Evolutionary conservation across 2,329 filamentous ascomycete species (phyloP).

Genomic region (Phyllosticta paracitricarpa): DNA sequence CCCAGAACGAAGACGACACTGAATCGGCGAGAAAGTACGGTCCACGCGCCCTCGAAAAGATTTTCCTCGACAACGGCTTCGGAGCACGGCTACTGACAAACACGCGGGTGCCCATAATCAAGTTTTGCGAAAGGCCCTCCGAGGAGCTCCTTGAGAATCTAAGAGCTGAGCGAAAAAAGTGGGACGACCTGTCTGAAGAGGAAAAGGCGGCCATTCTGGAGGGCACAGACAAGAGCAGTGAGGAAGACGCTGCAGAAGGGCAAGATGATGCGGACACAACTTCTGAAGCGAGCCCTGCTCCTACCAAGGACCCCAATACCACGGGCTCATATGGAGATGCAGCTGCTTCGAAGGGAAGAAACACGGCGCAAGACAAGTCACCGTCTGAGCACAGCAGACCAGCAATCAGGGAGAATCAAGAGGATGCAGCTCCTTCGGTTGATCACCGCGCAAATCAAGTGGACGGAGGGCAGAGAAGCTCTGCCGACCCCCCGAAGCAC

Average conservation of each 20-base stretch:
- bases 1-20: slow-evolving; percentile 45
- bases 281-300: neutral
- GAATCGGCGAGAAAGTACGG: slow-evolving; percentile 3
- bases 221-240: neutral
- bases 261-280: neutral
- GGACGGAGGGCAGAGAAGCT: neutral
- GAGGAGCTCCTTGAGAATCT: slow-evolving; percentile 51
- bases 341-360: neutral
- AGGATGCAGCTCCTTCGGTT: neutral
- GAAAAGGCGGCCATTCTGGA: slow-evolving; percentile 27
- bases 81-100: slow-evolving; percentile 68
- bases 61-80: slow-evolving; percentile 59
- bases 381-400: neutral
- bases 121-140: slow-evolving; percentile 65
- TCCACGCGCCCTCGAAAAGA: slow-evolving; percentile 59
- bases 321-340: neutral
- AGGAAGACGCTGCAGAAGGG: neutral
- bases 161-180: slow-evolving; percentile 55
- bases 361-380: neutral
- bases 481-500: slow-evolving; percentile 15
- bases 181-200: slow-evolving; percentile 50
- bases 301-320: neutral
- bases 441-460: neutral
- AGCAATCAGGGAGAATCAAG: neutral
- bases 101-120: slow-evolving; percentile 79